phyloP scores from a whole-genome alignment of 495 filamentous ascomycete genomes.

The Lasiosphaeris hirsuta region DNA sequence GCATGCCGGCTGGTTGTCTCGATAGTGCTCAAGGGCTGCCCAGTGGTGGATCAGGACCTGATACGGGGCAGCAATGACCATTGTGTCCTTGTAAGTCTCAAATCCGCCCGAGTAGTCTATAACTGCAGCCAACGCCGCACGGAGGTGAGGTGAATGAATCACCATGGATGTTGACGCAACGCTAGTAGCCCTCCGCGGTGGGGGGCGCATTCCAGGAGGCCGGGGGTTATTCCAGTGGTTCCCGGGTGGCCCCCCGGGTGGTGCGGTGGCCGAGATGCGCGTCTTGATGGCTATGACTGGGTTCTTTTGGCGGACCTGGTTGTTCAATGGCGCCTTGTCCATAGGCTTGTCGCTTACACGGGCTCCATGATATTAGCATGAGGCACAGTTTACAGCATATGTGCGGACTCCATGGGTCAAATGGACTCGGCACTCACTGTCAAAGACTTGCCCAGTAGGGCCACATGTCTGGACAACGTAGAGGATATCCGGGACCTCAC shows the following conservation, averaged over 20 bases:
- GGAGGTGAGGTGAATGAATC: slow-evolving; percentile 37
- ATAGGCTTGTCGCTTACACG: slow-evolving; percentile 30
- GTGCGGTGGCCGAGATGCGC: slow-evolving; percentile 15
- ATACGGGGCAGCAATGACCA: slow-evolving; percentile 34
- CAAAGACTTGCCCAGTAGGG: slow-evolving; percentile 19
- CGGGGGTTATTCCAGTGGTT: background rate
- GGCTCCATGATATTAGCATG: slow-evolving; percentile 16
- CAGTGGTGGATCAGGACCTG: slow-evolving; percentile 35
- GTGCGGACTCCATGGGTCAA: too few relatives aligned
- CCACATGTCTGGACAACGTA: slow-evolving; percentile 29
- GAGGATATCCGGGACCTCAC: slow-evolving; percentile 30
- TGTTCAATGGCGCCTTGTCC: slow-evolving; percentile 11
- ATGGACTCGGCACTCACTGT: slow-evolving; percentile 16
- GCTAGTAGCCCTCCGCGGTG: slow-evolving; percentile 20
- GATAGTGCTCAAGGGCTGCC: slow-evolving; percentile 32
- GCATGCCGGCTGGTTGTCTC: slow-evolving; percentile 27
- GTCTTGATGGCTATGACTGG: slow-evolving; percentile 38
- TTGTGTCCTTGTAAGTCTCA: slow-evolving; percentile 23
- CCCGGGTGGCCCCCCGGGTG: background rate
- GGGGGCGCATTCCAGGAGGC: slow-evolving; percentile 1
- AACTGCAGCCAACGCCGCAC: slow-evolving; percentile 38
- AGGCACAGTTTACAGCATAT: background rate
- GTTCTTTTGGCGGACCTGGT: slow-evolving; percentile 18
- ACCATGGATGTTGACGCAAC: slow-evolving; percentile 22
- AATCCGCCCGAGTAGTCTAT: slow-evolving; percentile 32